Base-by-base conservation (phyloP, 345 rosid species). In the Physaria fendleri region DNA sequence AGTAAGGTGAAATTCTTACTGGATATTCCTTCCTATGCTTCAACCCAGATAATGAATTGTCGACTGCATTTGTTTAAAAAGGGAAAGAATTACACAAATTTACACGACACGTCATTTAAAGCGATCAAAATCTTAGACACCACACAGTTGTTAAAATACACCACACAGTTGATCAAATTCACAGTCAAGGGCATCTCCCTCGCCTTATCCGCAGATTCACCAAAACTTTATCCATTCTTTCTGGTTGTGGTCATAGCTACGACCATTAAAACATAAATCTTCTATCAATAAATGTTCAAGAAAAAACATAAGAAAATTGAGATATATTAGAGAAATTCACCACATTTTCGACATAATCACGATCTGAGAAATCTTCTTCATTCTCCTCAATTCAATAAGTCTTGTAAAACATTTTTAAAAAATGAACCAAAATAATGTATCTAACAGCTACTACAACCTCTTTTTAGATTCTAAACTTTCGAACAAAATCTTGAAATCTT, bases 211-310 rank as follows among this genome's bases (percentile, higher is more conserved):
- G 8, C 42, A 41, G 13, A 32, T 46, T 32, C 57, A 18, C 53
- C 48, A 42, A 58, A 53, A 27, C 44, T n/a, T n/a, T n/a, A n/a
- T n/a, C 33, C 22, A 61, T 38, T 56, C 73, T 54, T 5, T 53
- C 57, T 29, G 68, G 73, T 8, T 43, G 67, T 53, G 41, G 16
- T 43, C 73, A 68, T 54, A 53, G 7, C 73, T 69, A 45, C 14
- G 0, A 53, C 5, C 18, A 18, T 30, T 6, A 68, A 35, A 41
- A 48, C 55, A 49, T 8, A 3, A 3, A 25, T 0, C 2, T 53
- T 38, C 9, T 37, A 61, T 37, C 51, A 38, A 46, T 22, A 37
- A 30, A 62, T 52, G 63, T 38, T 7, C 44, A 0, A 1, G 25
- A 60, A 27, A 49, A 59, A 13, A 60, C 67, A 68, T 18, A 21